These are phyloP conservation scores for Furcasterigmium furcatum DNA, from an alignment of 2,329 filamentous ascomycete species.

Conservation along the genomic window DNA sequence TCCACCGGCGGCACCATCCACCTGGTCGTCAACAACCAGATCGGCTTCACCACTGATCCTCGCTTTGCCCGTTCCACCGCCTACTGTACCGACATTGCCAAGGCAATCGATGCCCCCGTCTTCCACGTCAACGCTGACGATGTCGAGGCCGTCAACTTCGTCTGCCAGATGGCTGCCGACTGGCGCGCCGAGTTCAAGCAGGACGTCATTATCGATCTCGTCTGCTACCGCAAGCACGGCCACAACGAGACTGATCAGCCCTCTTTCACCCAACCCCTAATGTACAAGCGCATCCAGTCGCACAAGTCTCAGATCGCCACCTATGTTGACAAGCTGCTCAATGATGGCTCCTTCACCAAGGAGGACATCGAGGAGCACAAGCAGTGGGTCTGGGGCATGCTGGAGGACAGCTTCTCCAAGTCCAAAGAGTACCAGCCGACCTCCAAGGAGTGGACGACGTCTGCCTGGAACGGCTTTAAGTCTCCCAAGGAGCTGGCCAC, in stretches of 20 bases:
- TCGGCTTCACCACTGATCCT: constrained; percentile 98
- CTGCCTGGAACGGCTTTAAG: constrained; percentile 99
- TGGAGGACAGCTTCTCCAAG: constrained; percentile 94
- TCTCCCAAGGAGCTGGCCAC: constrained; percentile 95
- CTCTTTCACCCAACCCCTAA: constrained; percentile 97
- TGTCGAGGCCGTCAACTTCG: constrained; percentile 96
- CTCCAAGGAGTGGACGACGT: constrained; percentile 97
- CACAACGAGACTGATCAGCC: constrained; percentile 99
- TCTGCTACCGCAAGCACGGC: constrained; percentile 98
- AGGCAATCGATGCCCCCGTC: constrained; percentile 95
- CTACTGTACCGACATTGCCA: constrained; percentile 99
- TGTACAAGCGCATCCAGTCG: constrained; percentile 96
- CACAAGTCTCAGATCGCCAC: constrained; percentile 85
- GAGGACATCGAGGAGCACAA: constrained; percentile 98
- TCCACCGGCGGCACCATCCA: constrained; percentile 97
- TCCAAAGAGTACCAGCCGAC: constrained; percentile 97
- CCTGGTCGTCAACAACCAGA: constrained; percentile 98
- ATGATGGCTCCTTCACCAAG: constrained; percentile 93
- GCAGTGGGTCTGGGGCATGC: constrained; percentile 99
- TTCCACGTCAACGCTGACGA: constrained; percentile 99
- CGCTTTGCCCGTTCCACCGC: constrained; percentile 95
- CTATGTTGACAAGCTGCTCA: constrained; percentile 86
- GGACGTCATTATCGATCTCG: constrained; percentile 95
- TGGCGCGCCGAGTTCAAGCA: constrained; percentile 99
- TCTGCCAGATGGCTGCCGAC: constrained; percentile 94